Conservation (phyloP, 1,139 yeast genomes). For the Ogataea hybrid region DNA sequence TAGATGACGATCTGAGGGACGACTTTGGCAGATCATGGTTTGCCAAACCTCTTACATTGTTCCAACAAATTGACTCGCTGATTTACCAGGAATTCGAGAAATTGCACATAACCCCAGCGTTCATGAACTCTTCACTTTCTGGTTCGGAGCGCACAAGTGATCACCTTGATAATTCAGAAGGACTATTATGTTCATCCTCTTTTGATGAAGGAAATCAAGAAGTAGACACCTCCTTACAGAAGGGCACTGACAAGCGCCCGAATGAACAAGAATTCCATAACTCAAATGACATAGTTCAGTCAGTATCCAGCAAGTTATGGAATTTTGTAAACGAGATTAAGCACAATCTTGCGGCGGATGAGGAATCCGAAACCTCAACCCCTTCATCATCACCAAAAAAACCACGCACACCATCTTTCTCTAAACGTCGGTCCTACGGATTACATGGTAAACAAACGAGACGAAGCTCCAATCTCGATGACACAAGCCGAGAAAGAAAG, state of each 20-base stretch:
- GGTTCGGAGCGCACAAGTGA: neutral
- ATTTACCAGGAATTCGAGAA: conserved; percentile 66
- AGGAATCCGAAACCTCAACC: conserved; percentile 8
- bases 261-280: conserved; percentile 11
- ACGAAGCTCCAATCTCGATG: conserved; percentile 5
- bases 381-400: conserved; percentile 17
- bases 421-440: conserved; percentile 28
- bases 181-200: neutral
- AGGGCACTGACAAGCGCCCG: neutral
- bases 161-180: neutral
- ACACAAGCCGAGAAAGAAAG: neutral
- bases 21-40: conserved; percentile 35
- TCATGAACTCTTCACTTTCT: too few species aligned
- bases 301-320: conserved; percentile 33
- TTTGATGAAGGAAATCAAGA: neutral
- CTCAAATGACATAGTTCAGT: conserved; percentile 27
- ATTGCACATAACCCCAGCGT: conserved; percentile 29
- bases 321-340: conserved; percentile 34
- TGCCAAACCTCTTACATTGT: conserved; percentile 56
- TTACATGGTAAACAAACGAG: conserved; percentile 22
- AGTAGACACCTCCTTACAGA: neutral
- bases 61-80: conserved; percentile 68
- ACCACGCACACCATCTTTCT: conserved; percentile 29
- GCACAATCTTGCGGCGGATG: conserved; percentile 22
- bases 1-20: neutral